Conservation (phyloP, 202 grass and related monocot genomes). For the Dendrocalamus latiflorus region DNA sequence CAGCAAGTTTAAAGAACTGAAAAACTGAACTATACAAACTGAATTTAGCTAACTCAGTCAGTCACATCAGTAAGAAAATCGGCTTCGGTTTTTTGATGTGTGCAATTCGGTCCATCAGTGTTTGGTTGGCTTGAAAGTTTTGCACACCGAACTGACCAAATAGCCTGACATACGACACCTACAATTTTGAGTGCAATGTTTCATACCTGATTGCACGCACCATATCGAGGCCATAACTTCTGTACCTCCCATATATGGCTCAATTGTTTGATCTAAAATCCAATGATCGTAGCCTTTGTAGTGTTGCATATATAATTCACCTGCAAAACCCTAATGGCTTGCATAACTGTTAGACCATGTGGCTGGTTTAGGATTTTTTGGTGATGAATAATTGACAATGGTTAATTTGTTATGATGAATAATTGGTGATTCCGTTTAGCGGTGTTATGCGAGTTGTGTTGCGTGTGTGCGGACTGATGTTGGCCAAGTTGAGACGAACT, state of each 20-base stretch:
- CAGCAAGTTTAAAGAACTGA: too few species aligned
- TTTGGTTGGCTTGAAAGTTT: neutral
- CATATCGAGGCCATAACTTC: neutral
- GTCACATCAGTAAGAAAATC: neutral
- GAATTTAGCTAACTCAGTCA: neutral
- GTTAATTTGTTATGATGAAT: too few species aligned
- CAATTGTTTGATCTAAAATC: neutral
- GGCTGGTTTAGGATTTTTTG: too few species aligned
- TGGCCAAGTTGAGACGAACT: too few species aligned
- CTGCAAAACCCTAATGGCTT: neutral
- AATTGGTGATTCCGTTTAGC: too few species aligned
- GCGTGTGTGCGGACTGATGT: too few species aligned
- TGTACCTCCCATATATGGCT: neutral
- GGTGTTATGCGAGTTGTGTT: too few species aligned
- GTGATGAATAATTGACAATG: too few species aligned
- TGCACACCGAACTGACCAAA: neutral
- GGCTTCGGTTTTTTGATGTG: neutral
- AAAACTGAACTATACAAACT: neutral
- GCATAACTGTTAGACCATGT: too few species aligned
- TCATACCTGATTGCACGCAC: neutral
- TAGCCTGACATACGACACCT: neutral
- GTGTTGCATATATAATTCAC: neutral
- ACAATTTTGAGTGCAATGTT: neutral
- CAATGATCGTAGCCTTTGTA: neutral
- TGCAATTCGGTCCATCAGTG: neutral